phyloP scores from a whole-genome alignment of 129 eudicot species.

The Erigeron canadensis region DNA sequence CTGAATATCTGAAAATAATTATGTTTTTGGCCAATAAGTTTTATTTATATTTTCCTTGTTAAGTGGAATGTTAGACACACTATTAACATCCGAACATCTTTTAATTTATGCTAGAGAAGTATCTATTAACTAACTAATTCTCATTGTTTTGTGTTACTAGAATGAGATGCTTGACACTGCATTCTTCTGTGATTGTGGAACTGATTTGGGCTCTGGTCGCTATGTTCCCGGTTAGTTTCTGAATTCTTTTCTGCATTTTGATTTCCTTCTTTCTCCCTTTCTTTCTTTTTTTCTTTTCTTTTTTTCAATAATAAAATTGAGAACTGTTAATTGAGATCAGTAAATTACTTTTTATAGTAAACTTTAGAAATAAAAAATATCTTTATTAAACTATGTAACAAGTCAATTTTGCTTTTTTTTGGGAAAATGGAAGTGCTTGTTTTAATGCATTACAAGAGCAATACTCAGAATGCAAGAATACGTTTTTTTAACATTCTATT shows the following conservation, averaged over 20 bases:
- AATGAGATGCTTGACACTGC: slow-evolving; percentile 76
- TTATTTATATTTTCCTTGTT: background rate
- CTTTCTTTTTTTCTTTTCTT: background rate
- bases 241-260: background rate
- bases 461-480: background rate
- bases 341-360: background rate
- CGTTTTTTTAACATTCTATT: background rate
- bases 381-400: background rate
- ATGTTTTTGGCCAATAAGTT: background rate
- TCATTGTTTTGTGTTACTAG: slow-evolving; percentile 36
- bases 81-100: background rate
- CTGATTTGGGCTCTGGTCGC: slow-evolving; percentile 90
- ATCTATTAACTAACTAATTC: background rate
- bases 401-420: background rate
- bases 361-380: background rate
- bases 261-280: background rate
- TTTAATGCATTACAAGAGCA: background rate
- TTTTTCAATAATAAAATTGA: background rate
- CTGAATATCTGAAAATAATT: background rate
- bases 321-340: background rate
- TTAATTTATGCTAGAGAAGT: background rate
- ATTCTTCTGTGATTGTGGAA: slow-evolving; percentile 79
- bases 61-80: slow-evolving; percentile 7
- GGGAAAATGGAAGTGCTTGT: background rate
- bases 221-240: slow-evolving; percentile 83